A percentile compares a stretch with the other conserved stretches of the same genome.
phyloP scores from a whole-genome alignment of 2,329 filamentous ascomycete species.

The Lachnellula willkommii region DNA sequence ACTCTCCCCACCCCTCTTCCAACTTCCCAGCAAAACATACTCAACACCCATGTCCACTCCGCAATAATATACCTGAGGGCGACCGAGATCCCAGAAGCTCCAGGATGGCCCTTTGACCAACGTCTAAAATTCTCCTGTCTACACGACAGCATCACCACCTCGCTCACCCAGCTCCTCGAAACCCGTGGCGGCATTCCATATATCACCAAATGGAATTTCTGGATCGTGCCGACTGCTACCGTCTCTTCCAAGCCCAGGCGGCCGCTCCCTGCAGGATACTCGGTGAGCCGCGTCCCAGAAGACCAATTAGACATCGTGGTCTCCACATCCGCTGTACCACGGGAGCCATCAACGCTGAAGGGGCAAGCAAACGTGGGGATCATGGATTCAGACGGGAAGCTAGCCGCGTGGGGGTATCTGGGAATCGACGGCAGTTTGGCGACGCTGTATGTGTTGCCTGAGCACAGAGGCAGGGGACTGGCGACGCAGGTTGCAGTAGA shows the following conservation, averaged over 20 bases:
- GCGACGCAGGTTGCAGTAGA: conserved; percentile 23
- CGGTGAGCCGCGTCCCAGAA: conserved; percentile 19
- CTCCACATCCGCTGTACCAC: conserved; percentile 24
- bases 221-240: conserved; percentile 9
- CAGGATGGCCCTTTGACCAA: conserved; percentile 28
- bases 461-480: conserved; percentile 25
- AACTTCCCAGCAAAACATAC: not conserved
- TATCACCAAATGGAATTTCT: conserved; percentile 23
- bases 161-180: conserved; percentile 10
- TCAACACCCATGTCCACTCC: conserved; percentile 14
- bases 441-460: conserved; percentile 27
- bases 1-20: conserved; percentile 9
- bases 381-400: conserved; percentile 9
- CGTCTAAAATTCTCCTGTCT: conserved; percentile 24
- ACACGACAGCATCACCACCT: conserved; percentile 13
- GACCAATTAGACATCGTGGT: conserved; percentile 25
- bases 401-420: conserved; percentile 29
- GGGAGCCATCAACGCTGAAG: conserved; percentile 21
- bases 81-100: conserved; percentile 22
- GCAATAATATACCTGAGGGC: conserved; percentile 20
- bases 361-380: conserved; percentile 24
- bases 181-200: conserved; percentile 11
- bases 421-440: conserved; percentile 27
- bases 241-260: not conserved
- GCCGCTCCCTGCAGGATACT: conserved; percentile 17